Conservation (phyloP, 805 yeast species). For the Metschnikowia cerradonensis region DNA sequence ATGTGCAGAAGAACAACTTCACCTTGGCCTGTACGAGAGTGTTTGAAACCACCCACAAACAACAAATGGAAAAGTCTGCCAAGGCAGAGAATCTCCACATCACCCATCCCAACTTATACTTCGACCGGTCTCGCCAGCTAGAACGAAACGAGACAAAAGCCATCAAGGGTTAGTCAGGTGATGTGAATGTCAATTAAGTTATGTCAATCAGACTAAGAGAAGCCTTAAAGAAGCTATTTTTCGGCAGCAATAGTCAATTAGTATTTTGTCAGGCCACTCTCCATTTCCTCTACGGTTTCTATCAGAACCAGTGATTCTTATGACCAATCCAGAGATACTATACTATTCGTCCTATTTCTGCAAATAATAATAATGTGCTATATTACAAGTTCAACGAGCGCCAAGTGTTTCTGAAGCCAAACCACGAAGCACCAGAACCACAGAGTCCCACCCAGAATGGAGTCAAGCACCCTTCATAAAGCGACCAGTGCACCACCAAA, state of each 20-base stretch:
- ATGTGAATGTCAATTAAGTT: too few relatives aligned
- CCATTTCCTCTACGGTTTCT: neutral
- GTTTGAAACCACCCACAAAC: constrained; percentile 66
- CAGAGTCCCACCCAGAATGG: constrained; percentile 49
- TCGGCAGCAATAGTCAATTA: too few relatives aligned
- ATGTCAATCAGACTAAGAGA: too few relatives aligned
- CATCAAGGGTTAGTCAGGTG: neutral
- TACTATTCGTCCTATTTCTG: neutral
- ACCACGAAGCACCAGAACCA: constrained; percentile 44
- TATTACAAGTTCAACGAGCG: constrained; percentile 27
- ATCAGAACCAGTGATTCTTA: too few relatives aligned
- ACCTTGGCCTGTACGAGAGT: constrained; percentile 88
- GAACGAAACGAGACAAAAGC: constrained; percentile 28
- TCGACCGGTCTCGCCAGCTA: constrained; percentile 66
- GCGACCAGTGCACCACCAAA: constrained; percentile 42
- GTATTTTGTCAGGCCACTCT: too few relatives aligned
- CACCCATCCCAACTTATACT: constrained; percentile 84
- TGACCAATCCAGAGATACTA: too few relatives aligned
- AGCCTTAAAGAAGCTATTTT: too few relatives aligned
- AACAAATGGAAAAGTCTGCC: constrained; percentile 36
- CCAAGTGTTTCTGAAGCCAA: constrained; percentile 36
- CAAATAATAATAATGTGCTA: neutral
- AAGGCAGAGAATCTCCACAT: constrained; percentile 55
- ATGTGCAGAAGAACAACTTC: constrained; percentile 64
- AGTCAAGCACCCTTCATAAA: constrained; percentile 40